A percentile compares a stretch with the other conserved stretches of the same genome.
Conservation (phyloP, 306 rosid genomes). For the Mimosa bimucronata region DNA sequence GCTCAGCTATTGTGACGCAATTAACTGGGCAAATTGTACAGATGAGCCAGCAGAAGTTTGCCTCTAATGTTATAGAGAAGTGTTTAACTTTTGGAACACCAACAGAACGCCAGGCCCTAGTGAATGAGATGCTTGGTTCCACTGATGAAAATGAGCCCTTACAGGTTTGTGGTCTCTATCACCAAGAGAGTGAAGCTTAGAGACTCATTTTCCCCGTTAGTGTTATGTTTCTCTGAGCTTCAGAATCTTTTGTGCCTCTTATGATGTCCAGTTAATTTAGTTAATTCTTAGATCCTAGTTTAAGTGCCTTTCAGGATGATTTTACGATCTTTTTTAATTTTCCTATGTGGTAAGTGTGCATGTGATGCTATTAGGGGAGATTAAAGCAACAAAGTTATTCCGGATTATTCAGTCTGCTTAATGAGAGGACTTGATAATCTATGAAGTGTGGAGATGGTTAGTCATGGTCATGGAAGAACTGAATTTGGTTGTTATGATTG, state of each 20-base stretch:
- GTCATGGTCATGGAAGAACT: neutral
- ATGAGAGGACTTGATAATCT: neutral
- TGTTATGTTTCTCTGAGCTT: constrained; percentile 14
- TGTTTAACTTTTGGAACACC: constrained; percentile 89
- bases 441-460: neutral
- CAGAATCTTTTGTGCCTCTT: neutral
- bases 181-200: neutral
- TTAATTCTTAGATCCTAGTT: neutral
- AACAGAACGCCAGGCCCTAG: constrained; percentile 76
- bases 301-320: neutral
- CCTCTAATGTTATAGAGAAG: constrained; percentile 88
- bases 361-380: neutral
- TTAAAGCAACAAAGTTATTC: neutral
- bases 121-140: constrained; percentile 95
- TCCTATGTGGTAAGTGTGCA: neutral
- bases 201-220: neutral
- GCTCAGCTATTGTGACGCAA: constrained; percentile 82
- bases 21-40: constrained; percentile 83
- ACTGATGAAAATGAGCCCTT: constrained; percentile 97
- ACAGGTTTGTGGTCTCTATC: constrained; percentile 55
- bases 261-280: neutral
- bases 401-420: neutral
- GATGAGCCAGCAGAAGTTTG: constrained; percentile 94
- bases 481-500: constrained; percentile 12
- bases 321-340: neutral